A percentile compares a stretch with the other conserved stretches of the same genome.
Evolutionary conservation across 176 grass and related monocot species (phyloP).

Genomic region (Triticum dicoccoides): DNA sequence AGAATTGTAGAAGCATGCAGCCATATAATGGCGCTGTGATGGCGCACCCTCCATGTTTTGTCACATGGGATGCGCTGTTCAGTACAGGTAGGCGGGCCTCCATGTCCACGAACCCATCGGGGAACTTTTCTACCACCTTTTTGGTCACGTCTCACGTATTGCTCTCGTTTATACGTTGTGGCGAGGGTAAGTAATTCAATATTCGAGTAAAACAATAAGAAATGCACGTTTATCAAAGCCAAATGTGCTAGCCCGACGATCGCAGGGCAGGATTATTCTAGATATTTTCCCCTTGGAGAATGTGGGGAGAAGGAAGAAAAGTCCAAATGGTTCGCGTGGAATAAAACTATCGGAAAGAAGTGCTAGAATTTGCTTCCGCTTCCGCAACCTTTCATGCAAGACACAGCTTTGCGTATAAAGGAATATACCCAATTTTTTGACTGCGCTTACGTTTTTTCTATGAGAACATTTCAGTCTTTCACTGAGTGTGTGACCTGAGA

Average conservation of each 20-base stretch:
- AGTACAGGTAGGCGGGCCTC: not conserved
- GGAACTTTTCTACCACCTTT: not conserved
- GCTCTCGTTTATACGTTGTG: not conserved
- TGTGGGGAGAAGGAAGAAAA: not conserved
- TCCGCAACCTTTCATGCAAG: not conserved
- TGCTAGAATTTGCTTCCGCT: not conserved
- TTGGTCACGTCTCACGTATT: not conserved
- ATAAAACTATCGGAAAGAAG: not conserved
- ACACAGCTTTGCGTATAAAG: not conserved
- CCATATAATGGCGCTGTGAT: not conserved
- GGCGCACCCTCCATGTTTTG: not conserved
- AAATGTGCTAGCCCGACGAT: not conserved
- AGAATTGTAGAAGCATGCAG: not conserved
- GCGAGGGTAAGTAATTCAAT: not conserved
- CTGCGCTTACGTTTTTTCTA: not conserved
- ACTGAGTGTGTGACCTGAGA: not conserved
- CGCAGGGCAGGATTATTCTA: not conserved
- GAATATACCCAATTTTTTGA: not conserved
- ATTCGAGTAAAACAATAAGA: not conserved
- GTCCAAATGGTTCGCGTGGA: not conserved
- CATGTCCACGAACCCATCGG: not conserved
- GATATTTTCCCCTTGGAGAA: not conserved
- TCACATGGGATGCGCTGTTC: not conserved
- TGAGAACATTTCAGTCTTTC: not conserved
- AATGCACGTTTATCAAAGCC: not conserved